Evolutionary conservation across 768 basidiomycete genomes (phyloP).

Genomic region (Dictyophora rubrovolvata): DNA sequence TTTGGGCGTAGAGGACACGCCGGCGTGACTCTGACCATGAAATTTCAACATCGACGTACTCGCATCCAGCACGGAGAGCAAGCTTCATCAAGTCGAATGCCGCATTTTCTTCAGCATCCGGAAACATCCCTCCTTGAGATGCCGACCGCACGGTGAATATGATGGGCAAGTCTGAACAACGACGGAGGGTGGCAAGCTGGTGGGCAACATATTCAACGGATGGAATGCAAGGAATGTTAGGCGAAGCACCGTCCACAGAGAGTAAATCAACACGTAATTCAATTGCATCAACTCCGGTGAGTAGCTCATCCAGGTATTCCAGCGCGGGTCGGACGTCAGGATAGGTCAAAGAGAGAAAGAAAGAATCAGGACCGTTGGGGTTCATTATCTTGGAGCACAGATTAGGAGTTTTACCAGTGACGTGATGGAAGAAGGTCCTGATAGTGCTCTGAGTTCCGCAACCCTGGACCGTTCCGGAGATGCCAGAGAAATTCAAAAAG

Average conservation of each 20-base stretch:
- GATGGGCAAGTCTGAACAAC: conserved; percentile 70
- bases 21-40: conserved; percentile 58
- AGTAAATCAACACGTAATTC: conserved; percentile 93
- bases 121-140: conserved; percentile 87
- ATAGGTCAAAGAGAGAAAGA: conserved; percentile 89
- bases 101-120: conserved; percentile 61
- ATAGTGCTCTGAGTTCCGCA: conserved; percentile 20
- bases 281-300: conserved; percentile 79
- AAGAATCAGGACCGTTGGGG: conserved; percentile 48
- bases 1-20: conserved; percentile 45
- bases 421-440: conserved; percentile 79
- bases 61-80: conserved; percentile 73
- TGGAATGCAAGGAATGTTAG: conserved; percentile 47
- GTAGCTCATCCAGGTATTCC: conserved; percentile 57
- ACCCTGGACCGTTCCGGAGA: conserved; percentile 7
- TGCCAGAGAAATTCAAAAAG: conserved; percentile 65
- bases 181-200: conserved; percentile 73
- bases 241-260: conserved; percentile 31
- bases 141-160: conserved; percentile 86
- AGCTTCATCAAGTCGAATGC: conserved; percentile 68
- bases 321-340: conserved; percentile 73
- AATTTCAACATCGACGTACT: conserved; percentile 90
- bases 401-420: conserved; percentile 66
- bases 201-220: conserved; percentile 61
- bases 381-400: conserved; percentile 39